phyloP scores from a whole-genome alignment of 768 basidiomycete species.

The Baorangia bicolor region DNA sequence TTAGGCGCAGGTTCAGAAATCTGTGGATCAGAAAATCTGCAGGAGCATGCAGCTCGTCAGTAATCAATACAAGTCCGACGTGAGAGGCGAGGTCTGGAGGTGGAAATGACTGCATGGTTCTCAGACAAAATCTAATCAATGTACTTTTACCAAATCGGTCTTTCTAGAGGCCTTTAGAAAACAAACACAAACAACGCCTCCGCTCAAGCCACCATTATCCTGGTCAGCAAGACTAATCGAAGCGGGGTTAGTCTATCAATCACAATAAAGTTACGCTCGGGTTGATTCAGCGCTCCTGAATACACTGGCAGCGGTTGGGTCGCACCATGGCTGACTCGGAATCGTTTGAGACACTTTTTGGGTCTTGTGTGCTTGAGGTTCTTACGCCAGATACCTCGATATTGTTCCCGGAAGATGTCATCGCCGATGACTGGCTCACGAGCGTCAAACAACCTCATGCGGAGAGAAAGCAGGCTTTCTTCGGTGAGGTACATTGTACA shows the following conservation, averaged over 20 bases:
- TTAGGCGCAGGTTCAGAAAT: conserved; percentile 51
- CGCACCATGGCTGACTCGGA: conserved; percentile 32
- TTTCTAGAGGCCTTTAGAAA: conserved; percentile 17
- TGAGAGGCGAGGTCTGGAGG: conserved; percentile 52
- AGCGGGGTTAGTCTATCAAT: neutral
- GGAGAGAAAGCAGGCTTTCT: conserved; percentile 70
- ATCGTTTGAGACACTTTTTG: conserved; percentile 64
- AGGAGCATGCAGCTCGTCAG: conserved; percentile 68
- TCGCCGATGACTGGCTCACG: conserved; percentile 56
- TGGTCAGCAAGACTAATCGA: neutral
- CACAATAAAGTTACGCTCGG: neutral
- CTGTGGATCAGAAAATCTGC: conserved; percentile 72
- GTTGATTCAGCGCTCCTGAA: neutral
- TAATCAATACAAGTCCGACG: conserved; percentile 57
- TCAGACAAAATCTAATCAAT: conserved; percentile 3
- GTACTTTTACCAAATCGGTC: conserved; percentile 15
- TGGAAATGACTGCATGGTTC: conserved; percentile 45
- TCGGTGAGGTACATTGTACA: conserved; percentile 50
- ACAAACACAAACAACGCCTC: conserved; percentile 15
- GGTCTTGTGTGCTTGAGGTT: conserved; percentile 57
- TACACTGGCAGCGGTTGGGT: neutral
- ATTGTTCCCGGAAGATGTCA: conserved; percentile 50
- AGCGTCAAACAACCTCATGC: conserved; percentile 40
- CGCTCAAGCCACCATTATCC: neutral
- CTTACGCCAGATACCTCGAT: conserved; percentile 64